Evolutionary conservation across 257 asterid species (phyloP).

Genomic region (Nicotiana noctiflora): DNA sequence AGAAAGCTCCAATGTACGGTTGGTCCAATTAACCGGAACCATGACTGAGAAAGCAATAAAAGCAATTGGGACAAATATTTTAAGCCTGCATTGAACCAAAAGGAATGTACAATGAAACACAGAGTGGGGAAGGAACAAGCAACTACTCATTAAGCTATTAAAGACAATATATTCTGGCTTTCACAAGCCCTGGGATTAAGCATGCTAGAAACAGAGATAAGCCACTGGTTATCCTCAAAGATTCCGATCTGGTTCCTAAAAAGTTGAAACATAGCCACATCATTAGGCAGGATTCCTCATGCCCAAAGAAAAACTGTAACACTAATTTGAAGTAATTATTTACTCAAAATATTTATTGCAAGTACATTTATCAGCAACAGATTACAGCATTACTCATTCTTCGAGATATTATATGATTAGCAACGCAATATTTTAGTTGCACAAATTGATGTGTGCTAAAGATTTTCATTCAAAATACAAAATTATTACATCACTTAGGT

Average conservation of each 20-base stretch:
- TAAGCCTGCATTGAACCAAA: conserved; percentile 46
- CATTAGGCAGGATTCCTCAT: background rate
- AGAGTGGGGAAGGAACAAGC: conserved; percentile 11
- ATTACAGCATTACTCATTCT: background rate
- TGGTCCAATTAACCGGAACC: conserved; percentile 96
- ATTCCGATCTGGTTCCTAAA: background rate
- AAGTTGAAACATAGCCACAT: background rate
- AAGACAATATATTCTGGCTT: background rate
- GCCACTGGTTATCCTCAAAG: background rate
- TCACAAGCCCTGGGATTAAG: background rate
- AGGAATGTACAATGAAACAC: conserved; percentile 1
- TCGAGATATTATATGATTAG: background rate
- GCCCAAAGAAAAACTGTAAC: background rate
- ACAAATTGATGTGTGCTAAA: background rate
- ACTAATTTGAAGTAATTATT: background rate
- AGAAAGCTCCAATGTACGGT: conserved; percentile 51
- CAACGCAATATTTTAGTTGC: background rate
- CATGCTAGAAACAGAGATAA: background rate
- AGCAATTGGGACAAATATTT: conserved; percentile 82
- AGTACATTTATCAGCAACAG: background rate
- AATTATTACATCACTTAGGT: background rate
- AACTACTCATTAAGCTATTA: conserved; percentile 6
- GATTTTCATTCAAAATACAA: background rate
- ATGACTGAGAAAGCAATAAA: conserved; percentile 69
- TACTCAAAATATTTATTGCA: background rate